Base-by-base conservation (phyloP, 805 yeast genomes). In the Starmerella asiatica region DNA sequence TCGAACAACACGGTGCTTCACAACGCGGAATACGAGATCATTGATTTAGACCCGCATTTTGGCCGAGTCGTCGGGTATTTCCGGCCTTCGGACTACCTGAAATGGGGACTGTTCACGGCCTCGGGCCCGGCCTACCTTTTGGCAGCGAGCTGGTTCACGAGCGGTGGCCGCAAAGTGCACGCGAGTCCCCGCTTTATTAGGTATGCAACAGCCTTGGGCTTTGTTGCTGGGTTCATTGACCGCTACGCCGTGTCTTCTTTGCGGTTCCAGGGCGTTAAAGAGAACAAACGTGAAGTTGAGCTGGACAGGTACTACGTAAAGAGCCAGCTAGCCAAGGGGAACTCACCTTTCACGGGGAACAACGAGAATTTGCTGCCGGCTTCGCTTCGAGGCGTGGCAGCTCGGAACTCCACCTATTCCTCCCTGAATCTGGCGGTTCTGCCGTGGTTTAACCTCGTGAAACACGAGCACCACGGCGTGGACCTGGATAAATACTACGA, bases 391-490 rank as follows among this genome's bases (percentile, higher is more conserved):
- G 79, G 75, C 50, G 68, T 79, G 47, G 75, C 93, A 44, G 73
- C 79, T 52, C 71, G 84, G 63, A 79, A 79, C 67, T 77, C 91
- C 19, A 79, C 76, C 50, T 75, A 75, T 55, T 73, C 93, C 6
- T 74, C 73, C 54, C 58, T 73, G 42, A 62, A 67, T 40, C 56
- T 76, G 51, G 70, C 75, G 40, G 55, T 79, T 45, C 58, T 82
- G 52, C 93, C 93, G 19, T 76, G 84, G 83, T 81, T 83, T 67
- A 83, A 83, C 62, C 64, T 79, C 46, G 84, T 75, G 34, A 63
- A 74, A 57, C 94, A 82, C 60, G 84, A 81, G 50, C 76, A 74
- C 63, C 94, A 82, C 59, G 91, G 88, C 20, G 75, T 80, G 43
- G 79, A 76, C 54, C 64, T 78, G 44, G 66, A 67, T 54, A 75